Percentiles rank a stretch among this genome's conserved stretches.
These are phyloP conservation scores for Anisodus tanguticus DNA, from an alignment of 257 asterid species.

Conservation along the genomic window DNA sequence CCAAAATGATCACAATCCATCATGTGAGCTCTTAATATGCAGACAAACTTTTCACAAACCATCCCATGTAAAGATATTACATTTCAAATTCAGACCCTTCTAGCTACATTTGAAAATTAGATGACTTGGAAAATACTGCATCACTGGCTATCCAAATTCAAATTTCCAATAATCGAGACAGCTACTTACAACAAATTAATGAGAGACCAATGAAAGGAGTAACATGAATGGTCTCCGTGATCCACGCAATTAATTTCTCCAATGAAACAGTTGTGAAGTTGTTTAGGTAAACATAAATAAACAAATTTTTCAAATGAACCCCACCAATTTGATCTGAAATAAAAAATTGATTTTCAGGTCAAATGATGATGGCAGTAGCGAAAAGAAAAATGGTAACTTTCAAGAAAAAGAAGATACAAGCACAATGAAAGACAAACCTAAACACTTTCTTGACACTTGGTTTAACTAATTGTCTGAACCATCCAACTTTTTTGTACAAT, in stretches of 20 bases:
- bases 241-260: slow-evolving; percentile 31
- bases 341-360: slow-evolving; percentile 35
- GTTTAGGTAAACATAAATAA: slow-evolving; percentile 45
- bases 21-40: not conserved
- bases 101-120: not conserved
- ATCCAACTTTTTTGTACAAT: slow-evolving; percentile 24
- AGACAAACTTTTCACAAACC: slow-evolving; percentile 1
- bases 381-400: slow-evolving; percentile 20
- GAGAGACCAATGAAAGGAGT: not conserved
- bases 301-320: slow-evolving; percentile 39
- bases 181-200: slow-evolving; percentile 20
- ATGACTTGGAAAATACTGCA: not conserved
- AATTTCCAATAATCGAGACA: not conserved
- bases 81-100: not conserved
- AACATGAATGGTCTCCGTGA: slow-evolving; percentile 26
- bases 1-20: slow-evolving; percentile 5
- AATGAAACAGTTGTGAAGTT: slow-evolving; percentile 34
- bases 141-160: not conserved
- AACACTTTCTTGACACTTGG: slow-evolving; percentile 45
- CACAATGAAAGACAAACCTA: slow-evolving; percentile 32
- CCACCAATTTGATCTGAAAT: slow-evolving; percentile 41
- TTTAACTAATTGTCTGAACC: slow-evolving; percentile 32
- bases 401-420: slow-evolving; percentile 23
- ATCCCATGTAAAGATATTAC: not conserved
- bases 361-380: slow-evolving; percentile 24